Conservation (phyloP, 2,329 filamentous ascomycete genomes). For the Epichloe aotearoae region DNA sequence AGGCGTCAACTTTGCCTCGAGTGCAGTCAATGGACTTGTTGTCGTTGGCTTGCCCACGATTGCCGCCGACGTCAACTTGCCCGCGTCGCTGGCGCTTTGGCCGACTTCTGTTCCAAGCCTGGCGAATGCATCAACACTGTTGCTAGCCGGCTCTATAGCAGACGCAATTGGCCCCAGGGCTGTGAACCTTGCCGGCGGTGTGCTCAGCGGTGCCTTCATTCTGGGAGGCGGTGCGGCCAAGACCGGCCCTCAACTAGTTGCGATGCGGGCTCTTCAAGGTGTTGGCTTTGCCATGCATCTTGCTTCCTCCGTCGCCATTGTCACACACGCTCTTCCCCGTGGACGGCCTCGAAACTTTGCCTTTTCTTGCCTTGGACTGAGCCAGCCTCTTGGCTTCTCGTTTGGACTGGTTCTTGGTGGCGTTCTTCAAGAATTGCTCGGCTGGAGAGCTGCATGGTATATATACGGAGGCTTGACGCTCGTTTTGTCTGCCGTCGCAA, state of each 20-base stretch:
- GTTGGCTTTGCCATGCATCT: constrained; percentile 22
- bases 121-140: constrained; percentile 21
- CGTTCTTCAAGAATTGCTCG: constrained; percentile 30
- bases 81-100: constrained; percentile 24
- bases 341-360: constrained; percentile 26
- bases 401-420: constrained; percentile 37
- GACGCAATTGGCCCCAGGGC: constrained; percentile 22
- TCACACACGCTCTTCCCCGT: constrained; percentile 17
- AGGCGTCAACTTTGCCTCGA: constrained; percentile 2
- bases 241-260: constrained; percentile 21
- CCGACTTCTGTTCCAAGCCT: constrained; percentile 24
- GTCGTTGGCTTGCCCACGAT: constrained; percentile 28
- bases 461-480: constrained; percentile 23
- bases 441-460: constrained; percentile 36
- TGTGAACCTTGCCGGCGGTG: constrained; percentile 21
- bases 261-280: constrained; percentile 27
- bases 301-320: constrained; percentile 22
- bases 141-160: constrained; percentile 25
- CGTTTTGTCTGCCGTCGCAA: constrained; percentile 20
- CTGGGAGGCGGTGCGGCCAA: constrained; percentile 16
- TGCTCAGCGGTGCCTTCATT: constrained; percentile 17
- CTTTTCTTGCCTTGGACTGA: constrained; percentile 30
- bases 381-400: constrained; percentile 35
- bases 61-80: constrained; percentile 21
- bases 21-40: constrained; percentile 13